Base-by-base conservation (phyloP, 139 green algal genomes). In the Chlorella sorokiniana region DNA sequence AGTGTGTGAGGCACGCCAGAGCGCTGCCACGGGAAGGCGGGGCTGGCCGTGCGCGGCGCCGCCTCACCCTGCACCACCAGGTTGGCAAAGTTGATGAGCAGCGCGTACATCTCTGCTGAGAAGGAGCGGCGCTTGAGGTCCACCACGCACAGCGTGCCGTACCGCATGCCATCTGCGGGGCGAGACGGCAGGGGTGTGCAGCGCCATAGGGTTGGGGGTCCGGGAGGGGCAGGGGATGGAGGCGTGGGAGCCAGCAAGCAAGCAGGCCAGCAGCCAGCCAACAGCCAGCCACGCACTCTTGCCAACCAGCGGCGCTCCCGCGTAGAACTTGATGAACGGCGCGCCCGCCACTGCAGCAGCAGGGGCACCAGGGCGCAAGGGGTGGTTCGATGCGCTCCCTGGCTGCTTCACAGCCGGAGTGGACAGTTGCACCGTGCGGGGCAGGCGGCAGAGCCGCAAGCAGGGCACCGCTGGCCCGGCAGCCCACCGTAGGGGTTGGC, bases 281-380 rank as follows among this genome's bases (percentile, higher is more conserved):
- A 35, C 38, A 54, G 40, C 18, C 20, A 35, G 20, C 61, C 23
- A 69, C 73, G 38, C 91, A 63, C 65, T 52, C n/a, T 79, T 84
- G 35, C 87, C 90, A 4, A 97, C 88, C 37, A 97, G 84, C 7
- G 94, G 94, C 40, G 91, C 91, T 71, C 94, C 94, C 1, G 93
- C 94, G 83, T 98, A 98, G 86, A 98, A 98, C 25, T 92, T 89
- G 79, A 98, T 96, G 85, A 85, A 78, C 1, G 94, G 94, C 1
- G 84, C 59, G 0, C 91, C 91, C 18, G 84, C 85, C 23, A 97
- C 94, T 11, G 95, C 59, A 31, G 59, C 20, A 37, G 59, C 22
- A 31, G 22, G 59, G 7, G 59, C 7, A 16, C 11, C 22, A 56
- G 48, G 11, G 59, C 20, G 59, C 59, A 56, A 65, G 22, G 11